Base-by-base conservation (phyloP, 352 stramenopile species). In the Peronospora destructor region DNA sequence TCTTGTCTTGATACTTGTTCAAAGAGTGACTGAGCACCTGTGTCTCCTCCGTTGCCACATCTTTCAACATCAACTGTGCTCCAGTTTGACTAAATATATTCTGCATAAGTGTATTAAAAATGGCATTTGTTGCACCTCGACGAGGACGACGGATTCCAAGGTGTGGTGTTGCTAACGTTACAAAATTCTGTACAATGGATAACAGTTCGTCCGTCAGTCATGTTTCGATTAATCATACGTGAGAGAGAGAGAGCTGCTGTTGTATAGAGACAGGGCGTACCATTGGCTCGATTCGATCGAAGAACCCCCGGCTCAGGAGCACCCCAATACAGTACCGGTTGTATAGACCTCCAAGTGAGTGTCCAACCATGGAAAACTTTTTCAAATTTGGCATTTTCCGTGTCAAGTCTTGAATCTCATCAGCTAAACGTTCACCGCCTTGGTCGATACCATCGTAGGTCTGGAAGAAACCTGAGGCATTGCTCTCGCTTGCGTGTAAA, bases 261-360 rank as follows among this genome's bases (percentile, higher is more conserved):
- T 23, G 25, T n/a, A 47, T 19, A 14, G n/a, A 12, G 11, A 28
- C 7, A 17, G 21, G 10, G 48, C 44, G 3, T 34, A 88, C 81
- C 76, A 88, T 76, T n/a, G 81, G 78, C 46, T 85, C 65, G 14
- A 87, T 38, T 33, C 71, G 55, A 17, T 68, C 56, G 30, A 92
- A 92, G 67, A 92, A 92, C 6, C 78, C 73, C 23, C 73, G 64
- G n/a, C 56, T 38, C 30, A 77, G 76, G 23, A 92, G 50, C 45
- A 89, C 32, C 6, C 74, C 78, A 45, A 87, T 66, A 53, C 72
- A 85, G 59, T 85, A 92, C 38, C 81, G 74, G n/a, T 71, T 65
- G 52, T 92, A 92, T 14, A 92, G 63, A 1, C 81, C 81, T 35
- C 81, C 81, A 11, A 92, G 71, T 30, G 81, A 92, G 49, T 92